Conservation (phyloP, 164 flowering plant genomes). For the Cinnamomum micranthum region DNA sequence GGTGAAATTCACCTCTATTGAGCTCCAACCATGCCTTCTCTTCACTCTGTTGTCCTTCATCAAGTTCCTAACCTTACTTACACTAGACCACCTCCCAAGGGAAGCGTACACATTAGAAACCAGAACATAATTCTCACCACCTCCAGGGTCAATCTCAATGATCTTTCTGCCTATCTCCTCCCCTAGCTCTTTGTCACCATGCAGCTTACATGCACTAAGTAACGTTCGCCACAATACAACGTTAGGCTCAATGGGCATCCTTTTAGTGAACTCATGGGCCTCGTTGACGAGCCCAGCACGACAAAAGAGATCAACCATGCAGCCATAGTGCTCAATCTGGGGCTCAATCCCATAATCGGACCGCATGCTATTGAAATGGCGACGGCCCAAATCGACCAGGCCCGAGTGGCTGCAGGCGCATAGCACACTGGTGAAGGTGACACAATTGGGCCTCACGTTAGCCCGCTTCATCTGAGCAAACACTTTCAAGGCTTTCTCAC, state of each 20-base stretch:
- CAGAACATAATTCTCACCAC: slow-evolving; percentile 17
- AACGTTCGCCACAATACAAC: slow-evolving; percentile 64
- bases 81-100: slow-evolving; percentile 16
- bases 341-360: slow-evolving; percentile 16
- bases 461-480: slow-evolving; percentile 16
- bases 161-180: slow-evolving; percentile 48
- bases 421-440: slow-evolving; percentile 25
- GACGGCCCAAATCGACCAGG: slow-evolving; percentile 14
- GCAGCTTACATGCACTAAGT: slow-evolving; percentile 54
- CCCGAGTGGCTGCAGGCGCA: slow-evolving; percentile 30
- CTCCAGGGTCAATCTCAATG: slow-evolving; percentile 13
- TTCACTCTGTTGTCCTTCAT: slow-evolving; percentile 13
- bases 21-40: slow-evolving; percentile 22
- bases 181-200: slow-evolving; percentile 34
- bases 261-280: slow-evolving; percentile 34
- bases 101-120: slow-evolving; percentile 18
- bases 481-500: slow-evolving; percentile 19
- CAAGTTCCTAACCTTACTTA: slow-evolving; percentile 12
- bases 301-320: slow-evolving; percentile 28
- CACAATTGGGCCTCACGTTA: slow-evolving; percentile 13
- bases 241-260: slow-evolving; percentile 63
- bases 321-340: slow-evolving; percentile 26
- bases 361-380: slow-evolving; percentile 15
- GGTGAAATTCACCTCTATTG: slow-evolving; percentile 11
- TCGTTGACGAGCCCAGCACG: slow-evolving; percentile 16